Evolutionary conservation across 2,329 filamentous ascomycete species (phyloP), one percentile per base, ranked within the genome.

Genomic region (Helicocarpus griseus): DNA sequence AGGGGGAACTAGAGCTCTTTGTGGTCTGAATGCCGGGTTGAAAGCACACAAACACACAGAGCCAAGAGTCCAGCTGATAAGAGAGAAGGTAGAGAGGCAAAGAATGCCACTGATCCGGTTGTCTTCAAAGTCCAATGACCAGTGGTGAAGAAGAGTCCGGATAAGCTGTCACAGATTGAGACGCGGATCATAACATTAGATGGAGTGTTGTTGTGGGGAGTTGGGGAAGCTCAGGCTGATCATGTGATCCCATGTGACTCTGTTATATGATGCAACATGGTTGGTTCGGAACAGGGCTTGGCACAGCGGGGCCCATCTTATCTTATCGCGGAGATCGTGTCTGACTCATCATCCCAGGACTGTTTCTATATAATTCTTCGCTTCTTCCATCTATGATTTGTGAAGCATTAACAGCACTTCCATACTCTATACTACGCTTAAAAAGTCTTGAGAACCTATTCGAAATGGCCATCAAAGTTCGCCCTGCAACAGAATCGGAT

Each of bases 391-490:
- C 24, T 13, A 41, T 41, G 7, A 33, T 8, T 21, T 19, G n/a
- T 36, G 17, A 14, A 36, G 31, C 8, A 14, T 35, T 6, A 19
- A 19, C 28, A 8, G n/a, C 21, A 21, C 2, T 35, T 22, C 17
- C 17, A 31, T 9, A 22, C 17, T n/a, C 31, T 31, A 47, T 36
- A n/a, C n/a, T 26, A 17, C 9, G 1, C 29, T 7, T 9, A 22
- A 22, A 21, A 24, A 14, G 3, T 17, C 5, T n/a, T n/a, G n/a
- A 9, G 2, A 4, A 4, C 17, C 19, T 22, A n/a, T 14, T 28
- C 33, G 48, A 36, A 51, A 59, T 59, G 57, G 4, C 53, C 57
- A 55, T 61, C 63, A 67, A 63, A 56, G 65, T 69, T 58, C 67
- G 67, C 51, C 58, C 65, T 8, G 65, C 63, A 21, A 61, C 54